phyloP scores from a whole-genome alignment of 352 stramenopile genomes.

The Pythium plurisporium region DNA sequence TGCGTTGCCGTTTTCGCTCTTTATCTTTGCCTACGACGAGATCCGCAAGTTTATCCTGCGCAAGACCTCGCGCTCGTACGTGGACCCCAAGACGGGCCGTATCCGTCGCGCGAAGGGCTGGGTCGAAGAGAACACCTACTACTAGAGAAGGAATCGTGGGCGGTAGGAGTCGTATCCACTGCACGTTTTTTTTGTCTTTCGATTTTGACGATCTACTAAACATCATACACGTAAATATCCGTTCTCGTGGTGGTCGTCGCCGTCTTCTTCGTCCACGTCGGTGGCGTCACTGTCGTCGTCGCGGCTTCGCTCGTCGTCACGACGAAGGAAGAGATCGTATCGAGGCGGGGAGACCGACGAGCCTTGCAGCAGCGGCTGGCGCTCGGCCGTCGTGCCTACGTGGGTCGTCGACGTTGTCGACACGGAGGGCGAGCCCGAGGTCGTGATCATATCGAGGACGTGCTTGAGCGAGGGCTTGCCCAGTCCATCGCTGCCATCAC shows the following conservation, averaged over 20 bases:
- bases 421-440: neutral
- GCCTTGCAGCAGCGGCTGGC: slow-evolving; percentile 7
- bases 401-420: neutral
- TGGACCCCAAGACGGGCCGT: slow-evolving; percentile 74
- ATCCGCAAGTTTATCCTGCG: slow-evolving; percentile 89
- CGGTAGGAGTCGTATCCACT: neutral
- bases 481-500: neutral
- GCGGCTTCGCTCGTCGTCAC: neutral
- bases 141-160: slow-evolving; percentile 60
- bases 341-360: slow-evolving; percentile 36
- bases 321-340: slow-evolving; percentile 12
- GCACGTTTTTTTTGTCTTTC: neutral
- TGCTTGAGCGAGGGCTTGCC: slow-evolving; percentile 19
- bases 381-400: neutral
- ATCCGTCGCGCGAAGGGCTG: slow-evolving; percentile 81
- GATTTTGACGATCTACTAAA: neutral
- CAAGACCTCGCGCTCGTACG: slow-evolving; percentile 58
- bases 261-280: slow-evolving; percentile 16
- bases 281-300: slow-evolving; percentile 16
- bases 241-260: neutral
- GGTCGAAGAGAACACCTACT: slow-evolving; percentile 89
- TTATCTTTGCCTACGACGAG: slow-evolving; percentile 90
- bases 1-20: slow-evolving; percentile 84
- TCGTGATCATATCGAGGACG: slow-evolving; percentile 16
- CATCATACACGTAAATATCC: neutral